phyloP scores from a whole-genome alignment of 352 stramenopile species.

The Phytophthora ohioensis region DNA sequence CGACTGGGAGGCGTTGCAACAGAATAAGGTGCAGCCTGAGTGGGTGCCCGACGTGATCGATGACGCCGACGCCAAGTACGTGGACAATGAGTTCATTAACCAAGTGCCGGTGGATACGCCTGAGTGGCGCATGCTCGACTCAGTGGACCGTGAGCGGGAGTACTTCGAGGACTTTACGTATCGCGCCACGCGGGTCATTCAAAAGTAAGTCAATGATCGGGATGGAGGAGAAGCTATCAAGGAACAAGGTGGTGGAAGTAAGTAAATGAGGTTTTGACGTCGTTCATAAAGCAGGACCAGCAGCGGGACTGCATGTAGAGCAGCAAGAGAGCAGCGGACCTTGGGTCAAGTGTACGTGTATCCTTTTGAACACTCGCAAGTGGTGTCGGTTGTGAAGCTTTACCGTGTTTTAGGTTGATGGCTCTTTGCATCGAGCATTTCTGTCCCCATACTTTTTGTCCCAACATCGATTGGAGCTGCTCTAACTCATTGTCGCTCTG shows the following conservation, averaged over 20 bases:
- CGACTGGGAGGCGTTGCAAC: slow-evolving; percentile 88
- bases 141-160: slow-evolving; percentile 84
- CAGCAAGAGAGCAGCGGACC: slow-evolving; percentile 29
- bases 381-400: slow-evolving; percentile 19
- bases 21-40: slow-evolving; percentile 81
- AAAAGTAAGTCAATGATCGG: slow-evolving; percentile 49
- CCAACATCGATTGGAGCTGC: too few relatives aligned
- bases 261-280: slow-evolving; percentile 35
- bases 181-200: slow-evolving; percentile 76
- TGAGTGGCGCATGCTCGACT: slow-evolving; percentile 91
- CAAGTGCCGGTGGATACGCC: slow-evolving; percentile 88
- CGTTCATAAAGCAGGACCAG: slow-evolving; percentile 26
- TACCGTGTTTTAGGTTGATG: too few relatives aligned
- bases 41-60: slow-evolving; percentile 87
- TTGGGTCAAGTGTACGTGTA: slow-evolving; percentile 22
- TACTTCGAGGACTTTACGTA: slow-evolving; percentile 91
- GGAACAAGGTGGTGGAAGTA: slow-evolving; percentile 16
- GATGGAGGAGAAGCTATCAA: slow-evolving; percentile 8
- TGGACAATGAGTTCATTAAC: slow-evolving; percentile 91
- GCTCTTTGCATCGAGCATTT: too few relatives aligned
- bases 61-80: slow-evolving; percentile 87
- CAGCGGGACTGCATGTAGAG: slow-evolving; percentile 32
- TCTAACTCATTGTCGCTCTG: too few relatives aligned
- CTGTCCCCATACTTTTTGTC: too few relatives aligned
- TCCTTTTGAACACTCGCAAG: slow-evolving; percentile 31